phyloP scores from a whole-genome alignment of 805 yeast species.

The Metschnikowia corniflorae region DNA sequence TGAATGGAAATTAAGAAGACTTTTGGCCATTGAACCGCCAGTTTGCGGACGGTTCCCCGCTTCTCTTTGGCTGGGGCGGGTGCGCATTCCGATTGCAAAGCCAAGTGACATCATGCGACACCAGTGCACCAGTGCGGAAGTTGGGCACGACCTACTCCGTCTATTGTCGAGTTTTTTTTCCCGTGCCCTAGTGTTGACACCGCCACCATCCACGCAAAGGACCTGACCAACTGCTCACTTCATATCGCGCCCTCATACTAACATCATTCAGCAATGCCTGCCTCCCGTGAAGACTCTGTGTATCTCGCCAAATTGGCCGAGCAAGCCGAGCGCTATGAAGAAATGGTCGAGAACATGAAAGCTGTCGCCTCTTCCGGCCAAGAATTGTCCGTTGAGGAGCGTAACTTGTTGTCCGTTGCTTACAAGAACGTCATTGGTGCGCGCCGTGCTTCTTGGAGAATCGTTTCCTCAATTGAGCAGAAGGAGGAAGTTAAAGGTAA shows the following conservation, averaged over 20 bases:
- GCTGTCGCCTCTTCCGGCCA: constrained; percentile 94
- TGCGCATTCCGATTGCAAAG: constrained; percentile 9
- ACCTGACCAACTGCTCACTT: neutral
- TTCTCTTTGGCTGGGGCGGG: no score
- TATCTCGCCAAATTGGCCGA: constrained; percentile 97
- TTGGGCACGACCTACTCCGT: constrained; percentile 20
- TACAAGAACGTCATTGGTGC: constrained; percentile 98
- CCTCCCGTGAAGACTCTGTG: constrained; percentile 95
- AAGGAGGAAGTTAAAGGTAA: constrained; percentile 97
- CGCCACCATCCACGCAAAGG: neutral
- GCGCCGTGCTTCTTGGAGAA: constrained; percentile 99
- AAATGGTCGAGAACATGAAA: constrained; percentile 98
- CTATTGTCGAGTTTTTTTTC: constrained; percentile 19
- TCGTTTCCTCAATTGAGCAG: constrained; percentile 96
- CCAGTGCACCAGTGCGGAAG: constrained; percentile 21
- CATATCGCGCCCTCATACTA: constrained; percentile 10
- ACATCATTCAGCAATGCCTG: constrained; percentile 47
- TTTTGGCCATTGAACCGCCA: no score
- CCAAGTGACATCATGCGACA: constrained; percentile 10
- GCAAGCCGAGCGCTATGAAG: constrained; percentile 99
- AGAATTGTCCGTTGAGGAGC: constrained; percentile 95
- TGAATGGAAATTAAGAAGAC: no score
- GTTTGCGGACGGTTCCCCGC: no score
- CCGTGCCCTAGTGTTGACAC: constrained; percentile 2
- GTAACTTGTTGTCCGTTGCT: constrained; percentile 94